phyloP scores from a whole-genome alignment of 441 rosid species.

The Geranium incanum region DNA sequence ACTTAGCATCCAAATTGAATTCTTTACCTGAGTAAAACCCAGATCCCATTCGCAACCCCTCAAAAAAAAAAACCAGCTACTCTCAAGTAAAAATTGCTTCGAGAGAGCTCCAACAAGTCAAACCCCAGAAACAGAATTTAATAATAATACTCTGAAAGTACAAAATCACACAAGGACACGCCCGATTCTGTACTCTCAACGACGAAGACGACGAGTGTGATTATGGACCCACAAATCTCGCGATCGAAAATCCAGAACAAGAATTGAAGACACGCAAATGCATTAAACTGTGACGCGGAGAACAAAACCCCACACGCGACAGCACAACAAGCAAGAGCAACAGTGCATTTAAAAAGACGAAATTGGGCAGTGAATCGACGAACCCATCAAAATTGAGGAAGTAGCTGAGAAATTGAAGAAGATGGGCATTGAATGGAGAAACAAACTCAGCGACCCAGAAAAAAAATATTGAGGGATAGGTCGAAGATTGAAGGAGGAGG shows the following conservation, averaged over 20 bases:
- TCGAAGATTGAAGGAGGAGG: not conserved
- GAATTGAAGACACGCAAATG: slow-evolving; percentile 23
- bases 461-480: not conserved
- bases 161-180: slow-evolving; percentile 8
- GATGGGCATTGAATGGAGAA: not conserved
- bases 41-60: slow-evolving; percentile 42
- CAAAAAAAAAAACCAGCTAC: not conserved
- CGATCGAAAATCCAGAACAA: slow-evolving; percentile 32
- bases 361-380: not conserved
- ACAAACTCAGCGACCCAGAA: slow-evolving; percentile 2
- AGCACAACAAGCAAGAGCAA: slow-evolving; percentile 1
- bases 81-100: not conserved
- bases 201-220: not conserved
- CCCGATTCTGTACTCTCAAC: slow-evolving; percentile 16
- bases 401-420: not conserved
- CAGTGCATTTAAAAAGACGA: not conserved
- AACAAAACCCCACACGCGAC: slow-evolving; percentile 40
- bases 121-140: not conserved
- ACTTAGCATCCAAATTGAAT: slow-evolving; percentile 40
- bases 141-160: not conserved
- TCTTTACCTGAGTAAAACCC: slow-evolving; percentile 28
- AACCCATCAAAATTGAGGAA: slow-evolving; percentile 1
- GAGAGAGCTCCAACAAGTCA: not conserved
- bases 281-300: slow-evolving; percentile 27
- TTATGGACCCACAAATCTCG: slow-evolving; percentile 21